Percentiles rank a stretch among this genome's conserved stretches.
Evolutionary conservation across 306 rosid species (phyloP).

Genomic region (Dryas drummondii): DNA sequence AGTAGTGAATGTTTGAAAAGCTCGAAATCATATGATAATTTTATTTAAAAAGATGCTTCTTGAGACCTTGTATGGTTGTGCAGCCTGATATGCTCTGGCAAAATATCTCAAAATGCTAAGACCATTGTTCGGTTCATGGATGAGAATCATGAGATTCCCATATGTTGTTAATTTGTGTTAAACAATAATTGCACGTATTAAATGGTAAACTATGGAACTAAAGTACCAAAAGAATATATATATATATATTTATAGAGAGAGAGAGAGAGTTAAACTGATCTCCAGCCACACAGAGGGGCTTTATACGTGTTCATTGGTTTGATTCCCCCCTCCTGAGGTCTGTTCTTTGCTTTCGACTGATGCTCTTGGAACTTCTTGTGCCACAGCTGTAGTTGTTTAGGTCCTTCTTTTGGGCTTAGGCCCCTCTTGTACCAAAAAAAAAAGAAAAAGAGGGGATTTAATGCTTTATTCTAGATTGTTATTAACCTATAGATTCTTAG

Average conservation of each 20-base stretch:
- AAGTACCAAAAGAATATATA: too few relatives aligned
- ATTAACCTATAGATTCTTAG: background rate
- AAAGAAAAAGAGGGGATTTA: too few relatives aligned
- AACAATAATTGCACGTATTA: background rate
- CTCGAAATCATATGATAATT: background rate
- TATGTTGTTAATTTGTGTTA: background rate
- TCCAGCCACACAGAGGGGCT: background rate
- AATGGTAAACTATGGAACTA: background rate
- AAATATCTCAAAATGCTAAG: background rate
- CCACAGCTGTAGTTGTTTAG: too few relatives aligned
- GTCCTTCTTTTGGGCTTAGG: too few relatives aligned
- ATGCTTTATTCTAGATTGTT: background rate
- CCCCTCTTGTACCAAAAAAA: too few relatives aligned
- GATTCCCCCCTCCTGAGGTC: too few relatives aligned
- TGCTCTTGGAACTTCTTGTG: too few relatives aligned
- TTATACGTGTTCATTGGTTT: background rate
- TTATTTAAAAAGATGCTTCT: background rate
- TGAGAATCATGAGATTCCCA: background rate
- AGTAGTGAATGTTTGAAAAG: slow-evolving; percentile 3
- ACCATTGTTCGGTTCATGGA: background rate
- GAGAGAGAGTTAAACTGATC: background rate
- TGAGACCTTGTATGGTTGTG: background rate
- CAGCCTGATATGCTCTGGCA: background rate
- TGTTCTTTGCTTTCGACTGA: too few relatives aligned
- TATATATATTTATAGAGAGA: too few relatives aligned